Evolutionary conservation across 768 basidiomycete genomes (phyloP), one percentile per base, ranked within the genome.

Genomic region (Imleria badia): DNA sequence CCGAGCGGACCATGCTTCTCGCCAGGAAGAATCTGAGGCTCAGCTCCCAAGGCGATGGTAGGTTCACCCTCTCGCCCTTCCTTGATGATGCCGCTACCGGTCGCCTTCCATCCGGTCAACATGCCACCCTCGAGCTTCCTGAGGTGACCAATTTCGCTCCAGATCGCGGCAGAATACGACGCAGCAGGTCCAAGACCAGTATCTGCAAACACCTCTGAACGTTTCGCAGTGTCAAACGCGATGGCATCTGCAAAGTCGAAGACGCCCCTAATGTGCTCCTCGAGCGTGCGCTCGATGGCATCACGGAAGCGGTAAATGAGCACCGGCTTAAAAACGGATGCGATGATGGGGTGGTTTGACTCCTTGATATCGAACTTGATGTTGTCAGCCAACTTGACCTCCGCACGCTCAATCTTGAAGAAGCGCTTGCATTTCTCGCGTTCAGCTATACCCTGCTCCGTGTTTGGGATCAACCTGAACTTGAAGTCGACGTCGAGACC

Each of bases 401-500:
- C 66, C 19, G 83, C 77, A 9, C 74, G 71, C 56, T 89, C 87
- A 48, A 89, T 70, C 36, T 76, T 74, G 66, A 84, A 76, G 76
- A 83, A 89, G 30, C 82, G 77, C 39, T 74, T 74, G 39, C 59
- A 62, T 3, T 61, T 61, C 17, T 73, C 72, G 44, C 87, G 81
- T 45, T 82, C 80, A 5, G 68, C 62, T 1, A 75, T 60, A 1
- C 77, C 78, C 1, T 66, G 20, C 3, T 70, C 62, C 0, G 78
- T 78, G 17, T 75, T 77, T 0, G 87, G 83, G 46, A 89, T 82
- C 43, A 85, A 71, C 19, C 84, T 80, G 13, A 89, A 66, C 60
- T 84, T 84, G 54, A 89, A 63, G 67, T 89, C 86, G 35, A 90
- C 64, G 54, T 88, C 84, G 60, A 90, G 69, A 30, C 87, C 88